These are phyloP conservation scores for Yamagishiella unicocca DNA, from an alignment of 139 green algal species.

Conservation along the genomic window DNA sequence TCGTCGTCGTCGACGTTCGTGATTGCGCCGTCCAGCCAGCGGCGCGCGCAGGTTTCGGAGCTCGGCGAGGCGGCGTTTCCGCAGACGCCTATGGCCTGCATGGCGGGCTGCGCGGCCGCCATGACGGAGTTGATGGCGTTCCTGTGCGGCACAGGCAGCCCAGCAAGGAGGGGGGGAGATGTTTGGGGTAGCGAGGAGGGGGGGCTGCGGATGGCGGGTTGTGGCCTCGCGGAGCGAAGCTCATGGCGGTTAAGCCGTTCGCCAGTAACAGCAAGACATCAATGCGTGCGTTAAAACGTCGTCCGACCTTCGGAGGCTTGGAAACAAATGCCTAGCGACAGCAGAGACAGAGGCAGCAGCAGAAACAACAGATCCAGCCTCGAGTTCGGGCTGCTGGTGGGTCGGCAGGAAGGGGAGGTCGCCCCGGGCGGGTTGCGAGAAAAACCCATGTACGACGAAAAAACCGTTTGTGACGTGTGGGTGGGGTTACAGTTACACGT, in stretches of 20 bases:
- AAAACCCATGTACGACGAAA: too few relatives aligned
- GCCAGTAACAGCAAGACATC: too few relatives aligned
- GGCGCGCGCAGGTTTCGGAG: slow-evolving; percentile 12
- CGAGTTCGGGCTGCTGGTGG: too few relatives aligned
- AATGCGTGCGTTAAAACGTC: too few relatives aligned
- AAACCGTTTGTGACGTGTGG: background rate
- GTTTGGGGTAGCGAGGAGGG: background rate
- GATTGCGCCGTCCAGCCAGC: slow-evolving; percentile 23
- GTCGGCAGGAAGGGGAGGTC: background rate
- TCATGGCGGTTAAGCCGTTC: too few relatives aligned
- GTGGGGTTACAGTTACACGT: background rate
- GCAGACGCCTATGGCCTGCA: slow-evolving; percentile 26
- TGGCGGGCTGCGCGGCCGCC: slow-evolving; percentile 18
- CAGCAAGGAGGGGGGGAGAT: too few relatives aligned
- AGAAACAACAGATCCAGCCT: too few relatives aligned
- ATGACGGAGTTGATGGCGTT: background rate
- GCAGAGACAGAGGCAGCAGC: too few relatives aligned
- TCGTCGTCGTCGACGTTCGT: background rate
- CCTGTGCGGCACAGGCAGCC: background rate
- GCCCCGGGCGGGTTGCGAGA: background rate
- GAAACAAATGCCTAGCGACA: too few relatives aligned
- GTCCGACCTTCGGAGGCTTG: too few relatives aligned
- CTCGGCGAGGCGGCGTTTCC: background rate
- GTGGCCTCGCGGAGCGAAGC: too few relatives aligned
- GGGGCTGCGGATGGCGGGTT: background rate